Conservation (phyloP, 169 alveolate species). For the Cryptosporidium felis region DNA sequence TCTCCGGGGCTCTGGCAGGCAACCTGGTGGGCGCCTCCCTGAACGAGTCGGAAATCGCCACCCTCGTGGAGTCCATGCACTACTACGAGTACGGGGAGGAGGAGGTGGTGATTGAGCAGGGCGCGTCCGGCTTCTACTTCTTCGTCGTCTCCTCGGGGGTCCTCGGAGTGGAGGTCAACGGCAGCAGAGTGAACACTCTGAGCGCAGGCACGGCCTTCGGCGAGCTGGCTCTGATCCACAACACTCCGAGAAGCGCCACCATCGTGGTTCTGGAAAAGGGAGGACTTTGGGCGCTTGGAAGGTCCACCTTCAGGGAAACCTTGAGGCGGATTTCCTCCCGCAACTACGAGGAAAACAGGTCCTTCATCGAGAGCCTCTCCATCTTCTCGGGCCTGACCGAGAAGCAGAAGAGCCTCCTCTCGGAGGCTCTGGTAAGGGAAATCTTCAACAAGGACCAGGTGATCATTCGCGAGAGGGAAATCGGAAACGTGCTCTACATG, state of each 20-base stretch:
- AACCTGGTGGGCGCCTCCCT: constrained; percentile 86
- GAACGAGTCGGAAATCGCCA: constrained; percentile 86
- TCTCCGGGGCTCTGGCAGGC: constrained; percentile 81
- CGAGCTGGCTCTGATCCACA: constrained; percentile 96
- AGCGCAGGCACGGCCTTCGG: constrained; percentile 96
- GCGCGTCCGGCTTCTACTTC: constrained; percentile 85
- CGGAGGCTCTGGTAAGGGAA: constrained; percentile 87
- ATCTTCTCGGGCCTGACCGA: constrained; percentile 88
- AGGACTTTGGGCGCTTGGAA: constrained; percentile 93
- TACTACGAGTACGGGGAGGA: constrained; percentile 84
- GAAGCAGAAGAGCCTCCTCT: constrained; percentile 87
- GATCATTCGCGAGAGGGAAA: constrained; percentile 91
- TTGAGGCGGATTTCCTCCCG: constrained; percentile 85
- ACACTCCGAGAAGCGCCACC: constrained; percentile 97
- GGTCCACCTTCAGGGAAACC: constrained; percentile 90
- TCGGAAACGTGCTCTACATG: constrained; percentile 89
- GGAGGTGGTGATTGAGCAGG: constrained; percentile 86
- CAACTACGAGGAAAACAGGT: constrained; percentile 88
- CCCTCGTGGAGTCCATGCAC: constrained; percentile 88
- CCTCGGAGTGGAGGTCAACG: constrained; percentile 88
- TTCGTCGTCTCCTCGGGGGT: constrained; percentile 86
- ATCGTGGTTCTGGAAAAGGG: constrained; percentile 88
- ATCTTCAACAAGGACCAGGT: constrained; percentile 82
- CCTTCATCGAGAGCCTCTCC: constrained; percentile 87
- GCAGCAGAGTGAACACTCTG: constrained; percentile 86